phyloP scores from a whole-genome alignment of 208 protist species.

The Phytomonas serpens region DNA sequence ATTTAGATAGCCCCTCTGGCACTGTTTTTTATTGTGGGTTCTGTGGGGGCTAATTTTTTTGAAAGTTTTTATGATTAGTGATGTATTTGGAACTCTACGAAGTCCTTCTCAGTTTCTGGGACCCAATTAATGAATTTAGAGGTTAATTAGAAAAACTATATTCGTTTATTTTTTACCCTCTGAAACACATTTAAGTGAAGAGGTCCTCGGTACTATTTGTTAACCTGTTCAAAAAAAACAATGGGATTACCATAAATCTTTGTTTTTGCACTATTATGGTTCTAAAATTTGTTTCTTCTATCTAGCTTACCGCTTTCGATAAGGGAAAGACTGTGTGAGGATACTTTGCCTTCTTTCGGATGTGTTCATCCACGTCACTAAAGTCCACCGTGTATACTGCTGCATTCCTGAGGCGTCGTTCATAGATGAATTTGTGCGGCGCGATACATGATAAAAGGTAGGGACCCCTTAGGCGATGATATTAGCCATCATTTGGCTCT shows the following conservation, averaged over 20 bases:
- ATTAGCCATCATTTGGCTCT: not conserved
- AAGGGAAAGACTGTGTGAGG: not conserved
- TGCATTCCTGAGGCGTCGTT: not conserved
- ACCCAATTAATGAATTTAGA: not conserved
- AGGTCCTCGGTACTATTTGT: conserved; percentile 2
- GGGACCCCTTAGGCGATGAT: not conserved
- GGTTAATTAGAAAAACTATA: not conserved
- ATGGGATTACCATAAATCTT: not conserved
- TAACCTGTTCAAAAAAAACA: not conserved
- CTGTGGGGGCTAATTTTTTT: not conserved
- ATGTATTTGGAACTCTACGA: not conserved
- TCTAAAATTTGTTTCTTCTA: conserved; percentile 10
- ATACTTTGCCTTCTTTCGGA: conserved; percentile 10
- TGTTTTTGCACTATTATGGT: conserved; percentile 1
- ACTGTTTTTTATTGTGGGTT: not conserved
- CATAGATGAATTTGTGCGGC: not conserved
- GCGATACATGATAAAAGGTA: not conserved
- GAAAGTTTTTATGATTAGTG: not conserved
- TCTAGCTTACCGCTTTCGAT: conserved; percentile 1
- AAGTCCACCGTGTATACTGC: conserved; percentile 3
- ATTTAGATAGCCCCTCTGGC: not conserved
- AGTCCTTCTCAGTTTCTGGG: not conserved
- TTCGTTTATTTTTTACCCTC: conserved; percentile 15
- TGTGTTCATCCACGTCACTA: not conserved
- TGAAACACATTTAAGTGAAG: not conserved